Conservation (phyloP, 208 protist species). For the Leishmania arabica region DNA sequence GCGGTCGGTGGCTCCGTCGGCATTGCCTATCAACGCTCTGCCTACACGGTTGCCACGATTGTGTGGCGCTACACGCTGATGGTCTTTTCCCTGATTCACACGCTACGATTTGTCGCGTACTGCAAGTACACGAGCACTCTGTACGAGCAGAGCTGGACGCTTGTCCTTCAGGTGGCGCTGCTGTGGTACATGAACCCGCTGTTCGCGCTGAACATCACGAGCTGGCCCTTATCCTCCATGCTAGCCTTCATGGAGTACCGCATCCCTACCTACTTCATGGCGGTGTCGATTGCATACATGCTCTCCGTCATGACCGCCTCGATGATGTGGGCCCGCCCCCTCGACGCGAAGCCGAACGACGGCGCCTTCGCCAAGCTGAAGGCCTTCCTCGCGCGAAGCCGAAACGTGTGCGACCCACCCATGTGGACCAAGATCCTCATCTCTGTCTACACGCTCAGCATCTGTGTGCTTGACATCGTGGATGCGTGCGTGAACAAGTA, state of each 20-base stretch:
- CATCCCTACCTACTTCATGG: constrained; percentile 77
- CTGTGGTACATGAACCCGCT: constrained; percentile 86
- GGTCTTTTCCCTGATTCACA: constrained; percentile 60
- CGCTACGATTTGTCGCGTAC: constrained; percentile 68
- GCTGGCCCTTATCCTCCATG: constrained; percentile 37
- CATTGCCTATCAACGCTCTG: constrained; percentile 53
- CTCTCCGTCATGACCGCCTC: constrained; percentile 85
- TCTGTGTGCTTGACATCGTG: constrained; percentile 60
- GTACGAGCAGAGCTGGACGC: constrained; percentile 81
- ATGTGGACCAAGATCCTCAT: constrained; percentile 73
- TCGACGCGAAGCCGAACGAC: background rate
- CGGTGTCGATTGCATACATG: constrained; percentile 75
- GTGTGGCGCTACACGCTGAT: constrained; percentile 77
- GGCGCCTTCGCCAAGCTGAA: constrained; percentile 9
- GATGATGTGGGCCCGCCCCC: constrained; percentile 50
- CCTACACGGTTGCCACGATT: constrained; percentile 59
- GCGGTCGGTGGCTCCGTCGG: constrained; percentile 41
- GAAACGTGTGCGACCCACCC: constrained; percentile 76
- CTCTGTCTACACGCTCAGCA: constrained; percentile 42
- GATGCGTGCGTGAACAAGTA: constrained; percentile 29
- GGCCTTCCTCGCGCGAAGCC: constrained; percentile 37
- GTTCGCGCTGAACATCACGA: constrained; percentile 42
- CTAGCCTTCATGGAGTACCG: constrained; percentile 82
- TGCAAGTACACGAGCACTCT: constrained; percentile 64
- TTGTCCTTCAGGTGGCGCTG: constrained; percentile 62